A percentile compares a stretch with the other conserved stretches of the same genome.
These are phyloP conservation scores for Wallacemonas sp. DNA, from an alignment of 208 protist genomes.

Conservation along the genomic window DNA sequence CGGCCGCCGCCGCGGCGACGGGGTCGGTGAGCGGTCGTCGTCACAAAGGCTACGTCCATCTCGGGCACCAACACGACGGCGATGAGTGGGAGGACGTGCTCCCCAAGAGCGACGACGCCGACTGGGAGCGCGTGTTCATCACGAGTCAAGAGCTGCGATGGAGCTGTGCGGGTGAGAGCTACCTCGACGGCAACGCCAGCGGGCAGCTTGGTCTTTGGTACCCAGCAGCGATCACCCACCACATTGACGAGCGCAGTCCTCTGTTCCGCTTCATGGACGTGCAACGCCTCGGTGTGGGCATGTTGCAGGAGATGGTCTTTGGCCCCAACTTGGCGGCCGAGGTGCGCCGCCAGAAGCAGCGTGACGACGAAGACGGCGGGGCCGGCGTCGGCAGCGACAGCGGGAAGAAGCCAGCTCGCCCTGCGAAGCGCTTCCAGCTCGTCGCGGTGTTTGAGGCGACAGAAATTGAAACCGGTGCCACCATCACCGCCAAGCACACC, in stretches of 20 bases:
- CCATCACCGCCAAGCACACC: slow-evolving; percentile 72
- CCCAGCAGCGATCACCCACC: slow-evolving; percentile 71
- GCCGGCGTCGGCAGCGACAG: too few relatives aligned
- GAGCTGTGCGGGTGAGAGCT: slow-evolving; percentile 65
- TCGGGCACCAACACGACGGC: slow-evolving; percentile 3
- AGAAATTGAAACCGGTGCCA: slow-evolving; percentile 74
- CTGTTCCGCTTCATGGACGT: slow-evolving; percentile 68
- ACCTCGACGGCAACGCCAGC: slow-evolving; percentile 39
- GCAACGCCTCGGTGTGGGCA: slow-evolving; percentile 26
- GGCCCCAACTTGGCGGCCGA: not conserved
- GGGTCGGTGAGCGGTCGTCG: too few relatives aligned
- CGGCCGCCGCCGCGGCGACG: too few relatives aligned
- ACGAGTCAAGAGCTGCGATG: slow-evolving; percentile 74
- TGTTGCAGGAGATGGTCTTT: slow-evolving; percentile 10
- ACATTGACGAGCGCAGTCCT: slow-evolving; percentile 74
- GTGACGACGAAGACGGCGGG: too few relatives aligned
- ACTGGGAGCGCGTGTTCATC: slow-evolving; percentile 56
- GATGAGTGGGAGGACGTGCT: slow-evolving; percentile 14
- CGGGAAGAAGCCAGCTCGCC: not conserved
- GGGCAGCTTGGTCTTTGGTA: slow-evolving; percentile 80
- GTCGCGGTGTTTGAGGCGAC: slow-evolving; percentile 80
- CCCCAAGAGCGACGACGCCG: not conserved
- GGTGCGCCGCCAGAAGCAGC: slow-evolving; percentile 1
- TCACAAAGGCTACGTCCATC: not conserved
- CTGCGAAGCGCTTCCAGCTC: slow-evolving; percentile 60